phyloP scores from a whole-genome alignment of 495 filamentous ascomycete genomes.

The Saxophila tyrrhenica region DNA sequence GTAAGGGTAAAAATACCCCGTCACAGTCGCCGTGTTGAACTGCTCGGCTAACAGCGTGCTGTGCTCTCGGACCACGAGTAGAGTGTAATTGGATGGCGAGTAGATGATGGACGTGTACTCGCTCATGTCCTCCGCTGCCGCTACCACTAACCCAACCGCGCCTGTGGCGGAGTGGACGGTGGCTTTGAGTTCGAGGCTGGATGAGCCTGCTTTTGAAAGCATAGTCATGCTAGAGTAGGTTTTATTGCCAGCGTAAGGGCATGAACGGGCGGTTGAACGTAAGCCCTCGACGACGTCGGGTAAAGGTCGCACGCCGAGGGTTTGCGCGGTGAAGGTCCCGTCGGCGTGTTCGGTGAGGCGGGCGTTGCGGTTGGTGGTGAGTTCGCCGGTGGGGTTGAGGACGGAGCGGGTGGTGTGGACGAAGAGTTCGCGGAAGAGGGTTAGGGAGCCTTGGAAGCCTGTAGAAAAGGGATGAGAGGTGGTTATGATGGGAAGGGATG shows the following conservation, averaged over 20 bases:
- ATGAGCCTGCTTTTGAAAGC: constrained; percentile 11
- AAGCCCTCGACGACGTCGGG: constrained; percentile 30
- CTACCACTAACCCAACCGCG: constrained; percentile 23
- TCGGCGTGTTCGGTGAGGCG: constrained; percentile 17
- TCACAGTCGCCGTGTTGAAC: constrained; percentile 23
- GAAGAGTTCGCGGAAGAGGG: constrained; percentile 35
- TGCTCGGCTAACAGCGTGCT: constrained; percentile 21
- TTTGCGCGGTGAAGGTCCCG: constrained; percentile 31
- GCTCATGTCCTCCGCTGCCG: constrained; percentile 24
- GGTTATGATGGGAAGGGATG: background rate
- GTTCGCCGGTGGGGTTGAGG: constrained; percentile 21
- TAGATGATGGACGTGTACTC: constrained; percentile 31
- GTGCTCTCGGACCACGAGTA: constrained; percentile 26
- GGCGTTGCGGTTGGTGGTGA: constrained; percentile 22
- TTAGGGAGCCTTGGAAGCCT: constrained; percentile 33
- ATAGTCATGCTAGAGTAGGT: constrained; percentile 14
- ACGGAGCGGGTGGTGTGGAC: constrained; percentile 29
- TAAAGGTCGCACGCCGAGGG: constrained; percentile 31
- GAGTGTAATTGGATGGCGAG: constrained; percentile 25
- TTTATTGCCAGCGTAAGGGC: background rate
- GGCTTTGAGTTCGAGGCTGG: constrained; percentile 23
- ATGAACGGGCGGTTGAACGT: constrained; percentile 9
- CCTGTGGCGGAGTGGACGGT: constrained; percentile 22
- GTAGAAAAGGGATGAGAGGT: background rate
- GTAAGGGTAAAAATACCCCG: constrained; percentile 31